Conservation (phyloP, 352 stramenopile genomes). For the Pythium vanterpoolii region DNA sequence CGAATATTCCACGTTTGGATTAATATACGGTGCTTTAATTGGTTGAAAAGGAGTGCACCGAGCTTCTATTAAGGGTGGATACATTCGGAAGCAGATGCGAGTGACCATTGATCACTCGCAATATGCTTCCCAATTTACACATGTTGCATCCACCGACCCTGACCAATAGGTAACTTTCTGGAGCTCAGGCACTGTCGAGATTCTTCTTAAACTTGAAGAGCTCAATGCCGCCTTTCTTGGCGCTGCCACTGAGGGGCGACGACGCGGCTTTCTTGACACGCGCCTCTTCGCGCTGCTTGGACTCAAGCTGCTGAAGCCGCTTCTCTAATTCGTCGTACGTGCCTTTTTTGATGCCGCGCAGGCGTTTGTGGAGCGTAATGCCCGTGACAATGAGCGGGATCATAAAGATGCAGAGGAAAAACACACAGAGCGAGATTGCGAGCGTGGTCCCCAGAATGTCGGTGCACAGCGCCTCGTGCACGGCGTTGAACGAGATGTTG, state of each 20-base stretch:
- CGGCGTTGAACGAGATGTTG: slow-evolving; percentile 79
- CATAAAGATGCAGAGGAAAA: slow-evolving; percentile 75
- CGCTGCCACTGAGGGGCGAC: background rate
- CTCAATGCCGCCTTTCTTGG: slow-evolving; percentile 32
- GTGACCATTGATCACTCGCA: no score
- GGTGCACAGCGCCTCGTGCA: slow-evolving; percentile 67
- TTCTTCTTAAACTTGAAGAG: slow-evolving; percentile 53
- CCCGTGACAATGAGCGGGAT: slow-evolving; percentile 68
- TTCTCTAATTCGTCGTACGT: slow-evolving; percentile 77
- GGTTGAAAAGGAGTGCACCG: background rate
- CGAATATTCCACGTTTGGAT: slow-evolving; percentile 7
- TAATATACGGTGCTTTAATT: background rate
- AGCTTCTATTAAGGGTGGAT: slow-evolving; percentile 17
- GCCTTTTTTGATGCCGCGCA: slow-evolving; percentile 73
- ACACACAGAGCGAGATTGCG: slow-evolving; percentile 69
- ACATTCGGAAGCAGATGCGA: background rate
- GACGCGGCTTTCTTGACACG: slow-evolving; percentile 40
- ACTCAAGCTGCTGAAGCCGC: slow-evolving; percentile 63
- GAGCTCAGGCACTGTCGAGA: slow-evolving; percentile 24
- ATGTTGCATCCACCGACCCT: no score
- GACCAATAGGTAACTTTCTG: no score
- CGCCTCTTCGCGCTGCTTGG: slow-evolving; percentile 25
- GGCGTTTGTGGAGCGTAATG: slow-evolving; percentile 73
- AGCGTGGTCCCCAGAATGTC: slow-evolving; percentile 77
- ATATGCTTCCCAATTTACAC: no score